Evolutionary conservation across 2,329 filamentous ascomycete genomes (phyloP).

Genomic region (Lachnellula occidentalis): DNA sequence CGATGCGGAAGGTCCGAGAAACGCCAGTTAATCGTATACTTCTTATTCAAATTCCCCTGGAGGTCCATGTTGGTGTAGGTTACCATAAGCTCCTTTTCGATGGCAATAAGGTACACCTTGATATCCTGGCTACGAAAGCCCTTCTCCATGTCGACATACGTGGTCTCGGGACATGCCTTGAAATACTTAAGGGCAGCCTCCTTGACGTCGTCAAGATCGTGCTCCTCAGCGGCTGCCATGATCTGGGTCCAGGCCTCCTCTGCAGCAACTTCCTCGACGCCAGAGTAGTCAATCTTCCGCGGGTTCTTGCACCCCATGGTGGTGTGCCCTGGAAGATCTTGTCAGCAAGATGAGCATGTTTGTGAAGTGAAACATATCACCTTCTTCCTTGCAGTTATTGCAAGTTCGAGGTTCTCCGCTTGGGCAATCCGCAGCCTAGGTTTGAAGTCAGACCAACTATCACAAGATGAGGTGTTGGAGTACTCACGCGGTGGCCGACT

Average conservation of each 20-base stretch:
- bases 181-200: slow-evolving; percentile 54
- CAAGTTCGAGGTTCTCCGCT: slow-evolving; percentile 50
- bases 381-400: slow-evolving; percentile 56
- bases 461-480: background rate
- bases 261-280: slow-evolving; percentile 42
- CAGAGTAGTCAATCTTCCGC: slow-evolving; percentile 50
- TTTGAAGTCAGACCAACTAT: background rate
- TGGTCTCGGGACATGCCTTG: slow-evolving; percentile 53
- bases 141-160: slow-evolving; percentile 55
- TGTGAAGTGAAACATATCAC: slow-evolving; percentile 33
- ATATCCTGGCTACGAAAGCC: slow-evolving; percentile 51
- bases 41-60: slow-evolving; percentile 61
- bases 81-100: slow-evolving; percentile 49
- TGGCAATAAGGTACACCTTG: slow-evolving; percentile 55
- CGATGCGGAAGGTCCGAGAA: slow-evolving; percentile 52
- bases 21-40: slow-evolving; percentile 59
- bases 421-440: slow-evolving; percentile 53
- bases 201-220: slow-evolving; percentile 60
- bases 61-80: slow-evolving; percentile 68
- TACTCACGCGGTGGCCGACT: slow-evolving; percentile 42
- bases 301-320: slow-evolving; percentile 52
- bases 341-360: background rate
- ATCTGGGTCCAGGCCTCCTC: slow-evolving; percentile 57
- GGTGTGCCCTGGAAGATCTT: slow-evolving; percentile 44
- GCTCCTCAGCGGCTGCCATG: slow-evolving; percentile 43